These are phyloP conservation scores for Ilex aquifolium DNA, from an alignment of 257 asterid genomes.

Conservation along the genomic window DNA sequence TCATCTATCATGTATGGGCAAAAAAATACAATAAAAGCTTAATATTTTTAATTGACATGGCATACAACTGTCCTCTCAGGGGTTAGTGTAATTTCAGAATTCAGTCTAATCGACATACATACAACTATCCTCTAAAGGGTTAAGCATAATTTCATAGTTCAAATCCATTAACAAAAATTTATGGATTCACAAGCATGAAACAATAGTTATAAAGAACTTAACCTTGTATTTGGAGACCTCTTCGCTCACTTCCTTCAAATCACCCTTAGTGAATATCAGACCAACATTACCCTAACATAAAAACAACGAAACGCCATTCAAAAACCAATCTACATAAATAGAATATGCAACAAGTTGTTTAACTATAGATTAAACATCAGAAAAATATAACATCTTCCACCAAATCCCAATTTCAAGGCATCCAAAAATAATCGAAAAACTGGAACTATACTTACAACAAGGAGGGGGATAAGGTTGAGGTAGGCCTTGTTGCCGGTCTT, in stretches of 20 bases:
- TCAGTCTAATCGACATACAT: no score
- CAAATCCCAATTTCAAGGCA: not conserved
- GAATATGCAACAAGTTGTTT: no score
- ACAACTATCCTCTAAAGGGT: no score
- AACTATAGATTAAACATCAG: not conserved
- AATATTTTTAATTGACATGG: not conserved
- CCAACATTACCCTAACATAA: conserved; percentile 83
- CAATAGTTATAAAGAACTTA: not conserved
- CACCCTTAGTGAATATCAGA: conserved; percentile 91
- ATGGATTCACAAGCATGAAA: not conserved
- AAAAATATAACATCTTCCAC: not conserved
- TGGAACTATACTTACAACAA: conserved; percentile 41
- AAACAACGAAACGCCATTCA: not conserved
- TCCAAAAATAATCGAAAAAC: not conserved
- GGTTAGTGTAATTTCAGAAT: no score
- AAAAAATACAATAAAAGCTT: no score
- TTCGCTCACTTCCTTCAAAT: conserved; percentile 93
- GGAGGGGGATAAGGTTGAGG: conserved; percentile 78
- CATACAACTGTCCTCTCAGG: no score
- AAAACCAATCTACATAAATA: not conserved
- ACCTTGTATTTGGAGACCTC: conserved; percentile 96
- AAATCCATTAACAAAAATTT: not conserved
- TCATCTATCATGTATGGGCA: no score
- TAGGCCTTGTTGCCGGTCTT: conserved; percentile 63
- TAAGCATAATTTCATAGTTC: no score